Percentiles rank a stretch among this genome's conserved stretches.
These are phyloP conservation scores for Allium fistulosum DNA, from an alignment of 106 monocot species.

Conservation along the genomic window DNA sequence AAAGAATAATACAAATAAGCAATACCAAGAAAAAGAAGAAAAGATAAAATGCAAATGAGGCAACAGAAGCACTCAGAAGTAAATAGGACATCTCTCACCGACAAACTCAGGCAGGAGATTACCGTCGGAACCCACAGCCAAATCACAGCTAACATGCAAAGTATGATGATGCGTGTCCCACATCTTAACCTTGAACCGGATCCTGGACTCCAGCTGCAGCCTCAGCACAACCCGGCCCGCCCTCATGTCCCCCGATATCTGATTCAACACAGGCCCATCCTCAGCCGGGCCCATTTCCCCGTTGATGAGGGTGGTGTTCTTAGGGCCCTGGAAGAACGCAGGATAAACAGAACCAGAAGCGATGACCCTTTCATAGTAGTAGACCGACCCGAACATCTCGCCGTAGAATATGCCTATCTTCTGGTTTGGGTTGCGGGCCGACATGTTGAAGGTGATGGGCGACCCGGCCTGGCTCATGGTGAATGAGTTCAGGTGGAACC, in stretches of 20 bases:
- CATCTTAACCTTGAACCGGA: conserved; percentile 34
- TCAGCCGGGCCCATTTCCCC: conserved; percentile 18
- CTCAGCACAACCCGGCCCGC: conserved; percentile 13
- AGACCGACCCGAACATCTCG: conserved; percentile 36
- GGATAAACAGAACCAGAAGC: conserved; percentile 16
- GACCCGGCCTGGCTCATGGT: conserved; percentile 19
- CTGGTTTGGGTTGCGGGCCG: conserved; percentile 57
- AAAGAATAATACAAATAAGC: too few relatives aligned
- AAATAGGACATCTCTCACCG: conserved; percentile 30
- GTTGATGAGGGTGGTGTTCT: conserved; percentile 46
- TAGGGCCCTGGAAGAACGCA: conserved; percentile 57
- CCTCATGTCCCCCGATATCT: conserved; percentile 2
- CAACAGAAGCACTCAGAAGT: conserved; percentile 23
- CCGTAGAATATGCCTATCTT: conserved; percentile 73
- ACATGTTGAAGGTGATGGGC: conserved; percentile 40
- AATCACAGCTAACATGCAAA: conserved; percentile 42
- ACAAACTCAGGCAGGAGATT: conserved; percentile 21
- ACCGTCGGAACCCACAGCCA: conserved; percentile 34
- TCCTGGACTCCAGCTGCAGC: conserved; percentile 34
- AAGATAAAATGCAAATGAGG: too few relatives aligned
- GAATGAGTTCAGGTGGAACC: conserved; percentile 49
- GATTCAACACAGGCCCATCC: background rate
- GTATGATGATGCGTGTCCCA: conserved; percentile 50
- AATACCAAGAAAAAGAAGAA: too few relatives aligned
- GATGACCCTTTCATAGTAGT: conserved; percentile 34